Evolutionary conservation across 1,284 basidiomycete species (phyloP), one percentile per base, ranked within the genome.

Genomic region (Cutaneotrichosporon sp.): DNA sequence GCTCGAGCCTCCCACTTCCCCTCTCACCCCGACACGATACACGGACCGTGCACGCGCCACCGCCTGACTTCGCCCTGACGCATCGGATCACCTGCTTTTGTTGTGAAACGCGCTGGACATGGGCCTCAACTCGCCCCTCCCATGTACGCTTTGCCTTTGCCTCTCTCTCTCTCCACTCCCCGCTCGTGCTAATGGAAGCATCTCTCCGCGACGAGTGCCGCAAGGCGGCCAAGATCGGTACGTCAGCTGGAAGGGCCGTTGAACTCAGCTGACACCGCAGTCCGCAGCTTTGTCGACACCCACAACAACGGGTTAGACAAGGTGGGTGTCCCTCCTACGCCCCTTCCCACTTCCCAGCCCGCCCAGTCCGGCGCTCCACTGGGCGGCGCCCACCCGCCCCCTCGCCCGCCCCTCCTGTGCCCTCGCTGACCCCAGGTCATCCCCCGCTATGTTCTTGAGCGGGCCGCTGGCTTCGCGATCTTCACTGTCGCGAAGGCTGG

Each of bases 401-500:
- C 4, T 9, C 29, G 29, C 29, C 29, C 29, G 29, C 29, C 29
- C 29, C 29, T 5, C 29, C 4, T 29, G 5, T 4, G 29, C 29
- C 4, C 16, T 49, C 14, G 27, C 59, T 67, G 22, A 67, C 49
- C n/a, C 38, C 51, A 77, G 69, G 73, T 83, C 63, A 76, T 84
- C 46, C 82, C 82, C 1, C 73, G 78, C 9, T 63, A 58, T 18
- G 72, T 79, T 1, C 67, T 79, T 3, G 75, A 77, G 52, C 60
- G 64, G 36, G 77, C 77, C 0, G 80, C 80, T 45, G 85, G 84
- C 2, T 85, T 85, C 63, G 83, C 82, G 25, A 83, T 85, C 67
- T 83, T 81, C 69, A 82, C 81, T 11, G 81, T 82, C 80, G 89
- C 81, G 58, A 82, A 81, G 68, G 78, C 77, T 43, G 85, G 85